Conservation (phyloP, 2,329 filamentous ascomycete genomes). For the Dothiorella sarmentorum region DNA sequence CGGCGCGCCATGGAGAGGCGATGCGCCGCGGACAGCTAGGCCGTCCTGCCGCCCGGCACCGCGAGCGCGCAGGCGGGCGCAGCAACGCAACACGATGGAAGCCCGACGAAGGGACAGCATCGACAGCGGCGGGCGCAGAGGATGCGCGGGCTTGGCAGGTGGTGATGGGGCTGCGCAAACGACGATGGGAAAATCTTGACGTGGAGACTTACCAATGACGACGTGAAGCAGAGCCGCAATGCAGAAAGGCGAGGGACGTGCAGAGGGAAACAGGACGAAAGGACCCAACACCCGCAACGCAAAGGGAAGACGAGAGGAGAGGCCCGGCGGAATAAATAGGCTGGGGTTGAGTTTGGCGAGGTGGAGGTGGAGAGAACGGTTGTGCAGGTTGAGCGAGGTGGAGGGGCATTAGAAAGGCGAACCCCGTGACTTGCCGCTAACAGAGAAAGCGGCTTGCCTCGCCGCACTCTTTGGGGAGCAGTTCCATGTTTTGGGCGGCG, state of each 20-base stretch:
- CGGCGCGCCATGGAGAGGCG: slow-evolving; percentile 6
- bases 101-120: background rate
- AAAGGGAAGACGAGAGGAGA: slow-evolving; percentile 29
- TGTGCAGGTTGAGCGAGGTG: slow-evolving; percentile 20
- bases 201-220: slow-evolving; percentile 21
- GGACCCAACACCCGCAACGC: slow-evolving; percentile 29
- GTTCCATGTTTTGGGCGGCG: slow-evolving; percentile 17
- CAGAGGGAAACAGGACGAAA: slow-evolving; percentile 26
- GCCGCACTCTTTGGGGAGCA: slow-evolving; percentile 15
- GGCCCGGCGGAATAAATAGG: slow-evolving; percentile 21
- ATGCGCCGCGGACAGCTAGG: slow-evolving; percentile 8
- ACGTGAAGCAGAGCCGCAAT: slow-evolving; percentile 23
- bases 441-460: slow-evolving; percentile 10
- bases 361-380: slow-evolving; percentile 18
- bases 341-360: slow-evolving; percentile 10
- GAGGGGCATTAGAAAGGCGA: slow-evolving; percentile 24
- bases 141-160: background rate
- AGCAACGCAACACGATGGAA: background rate
- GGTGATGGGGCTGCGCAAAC: slow-evolving; percentile 1
- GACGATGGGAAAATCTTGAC: slow-evolving; percentile 18
- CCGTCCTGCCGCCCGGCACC: background rate
- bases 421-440: slow-evolving; percentile 14
- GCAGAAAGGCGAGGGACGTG: slow-evolving; percentile 24
- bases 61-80: background rate
- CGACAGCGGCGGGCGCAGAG: background rate